These are phyloP conservation scores for Hygrophoropsis aurantiaca DNA, from an alignment of 768 basidiomycete genomes.

Conservation along the genomic window DNA sequence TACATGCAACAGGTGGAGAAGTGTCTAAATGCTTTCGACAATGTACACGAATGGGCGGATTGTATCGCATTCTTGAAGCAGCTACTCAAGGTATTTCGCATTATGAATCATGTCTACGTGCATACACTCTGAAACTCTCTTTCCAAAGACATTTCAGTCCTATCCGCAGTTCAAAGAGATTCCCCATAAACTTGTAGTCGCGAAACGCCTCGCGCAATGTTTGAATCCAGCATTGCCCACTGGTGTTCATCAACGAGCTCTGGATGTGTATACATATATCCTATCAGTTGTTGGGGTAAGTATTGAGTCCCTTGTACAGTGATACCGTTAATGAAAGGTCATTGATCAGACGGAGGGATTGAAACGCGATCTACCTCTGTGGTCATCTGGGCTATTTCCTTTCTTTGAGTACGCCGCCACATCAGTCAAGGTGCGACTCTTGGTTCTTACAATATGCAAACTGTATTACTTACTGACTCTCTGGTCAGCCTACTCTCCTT, in stretches of 20 bases:
- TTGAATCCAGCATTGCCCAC: slow-evolving; percentile 96
- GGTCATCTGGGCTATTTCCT: slow-evolving; percentile 96
- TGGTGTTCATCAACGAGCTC: slow-evolving; percentile 93
- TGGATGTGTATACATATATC: slow-evolving; percentile 94
- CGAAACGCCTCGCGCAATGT: slow-evolving; percentile 95
- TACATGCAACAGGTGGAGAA: slow-evolving; percentile 91
- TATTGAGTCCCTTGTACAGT: slow-evolving; percentile 7
- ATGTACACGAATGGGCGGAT: slow-evolving; percentile 98
- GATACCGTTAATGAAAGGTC: slow-evolving; percentile 7
- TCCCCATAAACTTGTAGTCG: slow-evolving; percentile 88
- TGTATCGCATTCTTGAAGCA: slow-evolving; percentile 97
- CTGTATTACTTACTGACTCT: not conserved
- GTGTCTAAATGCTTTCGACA: slow-evolving; percentile 90
- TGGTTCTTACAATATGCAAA: slow-evolving; percentile 14
- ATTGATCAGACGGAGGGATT: slow-evolving; percentile 75
- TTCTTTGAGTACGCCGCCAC: slow-evolving; percentile 99
- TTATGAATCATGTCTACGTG: not conserved
- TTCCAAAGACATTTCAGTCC: slow-evolving; percentile 82
- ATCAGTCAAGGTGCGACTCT: slow-evolving; percentile 78
- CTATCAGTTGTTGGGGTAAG: slow-evolving; percentile 87
- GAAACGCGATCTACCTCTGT: slow-evolving; percentile 80
- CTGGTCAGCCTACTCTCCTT: slow-evolving; percentile 72
- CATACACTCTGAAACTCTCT: slow-evolving; percentile 2
- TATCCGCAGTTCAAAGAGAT: slow-evolving; percentile 96
- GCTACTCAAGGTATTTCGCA: slow-evolving; percentile 70